A percentile compares a stretch with the other conserved stretches of the same genome.
These are phyloP conservation scores for Porodaedalea pini DNA, from an alignment of 1,284 basidiomycete species.

Conservation along the genomic window DNA sequence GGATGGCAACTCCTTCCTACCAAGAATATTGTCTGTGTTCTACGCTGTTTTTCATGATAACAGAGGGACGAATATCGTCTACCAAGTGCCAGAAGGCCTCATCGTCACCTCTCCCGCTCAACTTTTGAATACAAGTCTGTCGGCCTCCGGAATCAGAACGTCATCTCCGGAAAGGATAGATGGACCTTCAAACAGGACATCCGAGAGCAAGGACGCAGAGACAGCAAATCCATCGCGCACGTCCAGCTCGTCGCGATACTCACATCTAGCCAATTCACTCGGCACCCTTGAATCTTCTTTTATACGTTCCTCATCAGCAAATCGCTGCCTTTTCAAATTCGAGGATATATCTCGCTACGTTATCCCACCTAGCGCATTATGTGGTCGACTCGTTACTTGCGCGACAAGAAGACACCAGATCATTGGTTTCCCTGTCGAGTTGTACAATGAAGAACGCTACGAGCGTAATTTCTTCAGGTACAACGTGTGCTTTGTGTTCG, in stretches of 20 bases:
- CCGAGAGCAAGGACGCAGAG: constrained; percentile 23
- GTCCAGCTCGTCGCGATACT: constrained; percentile 18
- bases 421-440: constrained; percentile 83
- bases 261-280: constrained; percentile 13
- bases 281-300: constrained; percentile 17
- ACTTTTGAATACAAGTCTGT: constrained; percentile 17
- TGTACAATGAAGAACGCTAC: constrained; percentile 61
- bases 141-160: constrained; percentile 45
- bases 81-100: constrained; percentile 86
- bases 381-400: constrained; percentile 84
- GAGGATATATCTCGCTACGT: constrained; percentile 90
- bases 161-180: constrained; percentile 39
- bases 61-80: constrained; percentile 82
- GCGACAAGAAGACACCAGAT: constrained; percentile 73
- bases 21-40: constrained; percentile 82
- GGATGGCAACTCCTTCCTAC: constrained; percentile 65
- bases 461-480: constrained; percentile 88
- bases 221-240: constrained; percentile 13
- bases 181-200: constrained; percentile 31
- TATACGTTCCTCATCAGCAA: constrained; percentile 45
- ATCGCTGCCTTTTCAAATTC: constrained; percentile 79
- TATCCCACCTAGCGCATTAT: constrained; percentile 84
- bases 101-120: constrained; percentile 41
- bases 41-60: constrained; percentile 83
- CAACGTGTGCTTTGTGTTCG: constrained; percentile 97